phyloP scores from a whole-genome alignment of 805 yeast genomes.

The Nakazawaea ambrosiae region DNA sequence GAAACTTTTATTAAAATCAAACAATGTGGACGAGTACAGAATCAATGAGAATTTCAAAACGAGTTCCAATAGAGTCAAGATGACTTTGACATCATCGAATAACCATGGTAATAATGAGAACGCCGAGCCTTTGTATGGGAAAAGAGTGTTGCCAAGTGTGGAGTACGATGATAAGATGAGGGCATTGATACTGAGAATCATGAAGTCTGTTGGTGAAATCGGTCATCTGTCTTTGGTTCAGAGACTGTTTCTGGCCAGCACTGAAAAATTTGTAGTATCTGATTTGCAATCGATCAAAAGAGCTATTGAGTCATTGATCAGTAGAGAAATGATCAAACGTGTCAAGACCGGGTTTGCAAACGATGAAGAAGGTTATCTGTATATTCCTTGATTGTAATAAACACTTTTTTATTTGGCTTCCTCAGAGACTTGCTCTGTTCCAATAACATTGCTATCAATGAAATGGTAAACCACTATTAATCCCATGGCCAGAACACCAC shows the following conservation, averaged over 20 bases:
- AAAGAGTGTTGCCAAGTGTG: neutral
- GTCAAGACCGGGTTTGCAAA: no score
- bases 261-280: no score
- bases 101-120: no score
- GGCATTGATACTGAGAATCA: slow-evolving; percentile 22
- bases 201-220: slow-evolving; percentile 18
- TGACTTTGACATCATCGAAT: no score
- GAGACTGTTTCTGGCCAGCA: no score
- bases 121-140: no score
- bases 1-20: slow-evolving; percentile 16
- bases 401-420: neutral
- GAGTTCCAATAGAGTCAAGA: slow-evolving; percentile 3
- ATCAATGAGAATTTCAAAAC: slow-evolving; percentile 9
- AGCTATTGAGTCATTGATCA: slow-evolving; percentile 25
- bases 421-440: neutral
- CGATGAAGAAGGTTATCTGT: no score
- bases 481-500: slow-evolving; percentile 67
- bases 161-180: slow-evolving; percentile 24
- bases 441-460: neutral
- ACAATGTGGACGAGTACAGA: neutral
- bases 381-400: slow-evolving; percentile 23
- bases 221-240: neutral
- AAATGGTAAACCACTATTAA: slow-evolving; percentile 66
- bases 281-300: no score
- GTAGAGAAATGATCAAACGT: slow-evolving; percentile 24